Base-by-base conservation (phyloP, 2,329 filamentous ascomycete species). In the Parafenestella ontariensis region DNA sequence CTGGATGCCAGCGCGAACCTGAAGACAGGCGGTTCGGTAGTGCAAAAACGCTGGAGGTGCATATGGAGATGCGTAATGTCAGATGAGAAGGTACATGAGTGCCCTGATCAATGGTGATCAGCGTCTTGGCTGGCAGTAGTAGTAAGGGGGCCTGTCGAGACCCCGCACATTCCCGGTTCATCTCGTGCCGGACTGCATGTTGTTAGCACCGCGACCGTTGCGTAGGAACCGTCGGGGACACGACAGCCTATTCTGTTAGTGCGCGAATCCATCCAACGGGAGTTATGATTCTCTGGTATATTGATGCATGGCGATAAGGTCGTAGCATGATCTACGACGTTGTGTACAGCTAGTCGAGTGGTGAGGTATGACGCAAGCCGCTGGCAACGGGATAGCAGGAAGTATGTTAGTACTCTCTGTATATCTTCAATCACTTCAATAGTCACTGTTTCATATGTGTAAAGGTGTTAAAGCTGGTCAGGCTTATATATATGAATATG, bases 41-140 rank as follows among this genome's bases (percentile, higher is more conserved):
- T 52, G 57, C 61, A 56, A 55, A 51, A 63, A 59, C 47, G 52
- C 49, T 28, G 53, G 48, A 28, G 50, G 50, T 64, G 62, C 58
- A 59, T 56, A 31, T 31, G 26, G 36, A 40, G 23, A 51, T 58
- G 53, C 53, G 63, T 33, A 36, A 28, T 42, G 60, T 65, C 64
- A 65, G 58, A 58, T 61, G 61, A 56, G 51, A 41, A 17, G 34
- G 42, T 24, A 43, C 42, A 42, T 54, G 52, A 37, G 52, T 51
- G 45, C 41, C 28, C 39, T 54, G 44, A 52, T 49, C 42, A 50
- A 43, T 31, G 46, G 54, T 37, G 55, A 59, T 59, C 52, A 46
- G 51, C 50, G 51, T 45, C 57, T 61, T 54, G 57, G 49, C 51
- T 41, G n/a, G 40, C 42, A 52, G 18, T 29, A 52, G 18, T 29